A percentile compares a stretch with the other conserved stretches of the same genome.
These are phyloP conservation scores for Coemansia sp. DNA, from an alignment of 192 early-diverging fungal genomes.

Conservation along the genomic window DNA sequence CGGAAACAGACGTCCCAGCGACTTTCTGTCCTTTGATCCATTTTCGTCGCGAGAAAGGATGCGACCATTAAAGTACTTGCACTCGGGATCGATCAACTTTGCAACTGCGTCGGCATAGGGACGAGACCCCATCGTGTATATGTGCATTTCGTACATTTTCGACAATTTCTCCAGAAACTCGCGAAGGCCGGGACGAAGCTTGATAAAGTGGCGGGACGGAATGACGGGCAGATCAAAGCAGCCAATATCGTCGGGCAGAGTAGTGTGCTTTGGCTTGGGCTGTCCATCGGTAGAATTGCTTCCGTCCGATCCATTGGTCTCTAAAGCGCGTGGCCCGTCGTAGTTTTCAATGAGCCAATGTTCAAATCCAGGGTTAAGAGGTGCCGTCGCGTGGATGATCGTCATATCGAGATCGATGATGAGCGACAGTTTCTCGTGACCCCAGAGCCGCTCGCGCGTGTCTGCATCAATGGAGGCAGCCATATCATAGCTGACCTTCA, in stretches of 20 bases:
- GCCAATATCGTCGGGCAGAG: slow-evolving; percentile 64
- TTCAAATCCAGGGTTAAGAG: slow-evolving; percentile 31
- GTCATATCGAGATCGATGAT: slow-evolving; percentile 98
- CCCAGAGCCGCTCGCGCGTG: slow-evolving; percentile 57
- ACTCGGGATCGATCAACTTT: slow-evolving; percentile 80
- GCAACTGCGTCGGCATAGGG: slow-evolving; percentile 90
- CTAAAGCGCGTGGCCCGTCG: slow-evolving; percentile 18
- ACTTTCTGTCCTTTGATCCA: slow-evolving; percentile 77
- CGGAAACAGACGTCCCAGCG: slow-evolving; percentile 84
- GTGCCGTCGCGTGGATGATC: slow-evolving; percentile 82
- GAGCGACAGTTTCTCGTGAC: slow-evolving; percentile 73
- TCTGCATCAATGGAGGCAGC: slow-evolving; percentile 21
- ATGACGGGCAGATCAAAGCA: slow-evolving; percentile 73
- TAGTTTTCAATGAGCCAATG: slow-evolving; percentile 47
- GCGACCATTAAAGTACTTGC: slow-evolving; percentile 76
- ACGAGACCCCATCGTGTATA: slow-evolving; percentile 98
- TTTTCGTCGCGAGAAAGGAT: slow-evolving; percentile 94
- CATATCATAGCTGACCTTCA: slow-evolving; percentile 62
- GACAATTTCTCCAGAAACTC: slow-evolving; percentile 73
- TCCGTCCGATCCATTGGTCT: not conserved
- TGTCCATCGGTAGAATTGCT: not conserved
- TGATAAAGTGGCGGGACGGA: slow-evolving; percentile 76
- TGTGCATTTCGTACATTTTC: slow-evolving; percentile 88
- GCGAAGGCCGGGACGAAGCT: slow-evolving; percentile 79
- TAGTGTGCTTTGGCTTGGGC: not conserved